phyloP scores from a whole-genome alignment of 148 eudicot genomes.

The Gaultheria prostrata region DNA sequence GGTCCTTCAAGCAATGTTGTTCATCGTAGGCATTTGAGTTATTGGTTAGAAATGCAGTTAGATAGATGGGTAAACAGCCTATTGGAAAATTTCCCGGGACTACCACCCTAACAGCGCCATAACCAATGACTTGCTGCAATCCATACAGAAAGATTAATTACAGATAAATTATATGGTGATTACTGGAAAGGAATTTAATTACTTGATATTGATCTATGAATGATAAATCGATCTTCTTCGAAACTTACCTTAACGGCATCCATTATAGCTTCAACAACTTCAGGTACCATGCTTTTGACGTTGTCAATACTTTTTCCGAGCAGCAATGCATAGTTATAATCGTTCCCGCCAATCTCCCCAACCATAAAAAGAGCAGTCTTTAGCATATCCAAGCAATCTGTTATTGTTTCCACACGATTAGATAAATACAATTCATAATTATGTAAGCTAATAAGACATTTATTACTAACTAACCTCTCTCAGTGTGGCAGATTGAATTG shows the following conservation, averaged over 20 bases:
- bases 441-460: not conserved
- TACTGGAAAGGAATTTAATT: not conserved
- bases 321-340: not conserved
- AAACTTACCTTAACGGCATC: not conserved
- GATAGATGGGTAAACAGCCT: not conserved
- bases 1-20: not conserved
- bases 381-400: not conserved
- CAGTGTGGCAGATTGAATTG: not conserved
- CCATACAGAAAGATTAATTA: not conserved
- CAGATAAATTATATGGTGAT: not conserved
- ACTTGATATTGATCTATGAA: not conserved
- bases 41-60: not conserved
- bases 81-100: not conserved
- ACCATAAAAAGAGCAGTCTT: not conserved
- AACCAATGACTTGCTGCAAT: not conserved
- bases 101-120: not conserved
- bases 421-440: not conserved
- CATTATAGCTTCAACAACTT: not conserved
- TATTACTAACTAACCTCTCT: not conserved
- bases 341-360: slow-evolving; percentile 2
- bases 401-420: not conserved
- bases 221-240: too few species aligned
- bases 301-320: not conserved
- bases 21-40: not conserved
- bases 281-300: not conserved